Evolutionary conservation across 345 rosid genomes (phyloP).

Genomic region (Erysimum cheiranthoides): DNA sequence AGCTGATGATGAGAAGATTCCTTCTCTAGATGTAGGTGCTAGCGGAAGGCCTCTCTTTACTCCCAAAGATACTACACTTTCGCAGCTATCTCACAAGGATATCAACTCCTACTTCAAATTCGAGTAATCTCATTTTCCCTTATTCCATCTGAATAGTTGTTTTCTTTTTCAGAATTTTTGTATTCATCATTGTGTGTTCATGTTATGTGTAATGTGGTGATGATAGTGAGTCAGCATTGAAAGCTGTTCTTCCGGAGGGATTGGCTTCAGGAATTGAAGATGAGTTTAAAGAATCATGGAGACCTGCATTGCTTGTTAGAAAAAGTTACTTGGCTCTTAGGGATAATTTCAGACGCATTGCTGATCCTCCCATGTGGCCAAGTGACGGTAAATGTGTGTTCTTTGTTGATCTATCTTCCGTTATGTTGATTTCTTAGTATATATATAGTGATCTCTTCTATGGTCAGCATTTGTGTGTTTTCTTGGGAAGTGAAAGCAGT

Average conservation of each 20-base stretch:
- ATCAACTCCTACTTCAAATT: slow-evolving; percentile 77
- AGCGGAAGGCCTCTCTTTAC: slow-evolving; percentile 81
- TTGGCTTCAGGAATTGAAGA: slow-evolving; percentile 70
- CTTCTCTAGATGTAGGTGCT: slow-evolving; percentile 74
- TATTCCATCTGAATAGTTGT: not conserved
- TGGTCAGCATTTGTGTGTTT: not conserved
- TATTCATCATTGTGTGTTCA: slow-evolving; percentile 14
- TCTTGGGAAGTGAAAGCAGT: not conserved
- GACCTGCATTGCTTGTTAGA: slow-evolving; percentile 76
- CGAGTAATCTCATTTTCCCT: slow-evolving; percentile 47
- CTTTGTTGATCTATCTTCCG: not conserved
- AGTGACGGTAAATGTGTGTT: slow-evolving; percentile 58
- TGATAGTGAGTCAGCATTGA: slow-evolving; percentile 59
- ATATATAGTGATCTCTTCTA: not conserved
- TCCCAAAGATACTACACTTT: slow-evolving; percentile 56
- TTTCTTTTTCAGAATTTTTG: not conserved
- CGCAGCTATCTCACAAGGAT: slow-evolving; percentile 69
- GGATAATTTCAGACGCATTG: slow-evolving; percentile 85
- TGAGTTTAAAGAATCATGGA: slow-evolving; percentile 87
- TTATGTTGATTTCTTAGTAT: not conserved
- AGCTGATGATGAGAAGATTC: slow-evolving; percentile 67
- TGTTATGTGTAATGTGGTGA: slow-evolving; percentile 22
- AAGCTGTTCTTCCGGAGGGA: slow-evolving; percentile 75
- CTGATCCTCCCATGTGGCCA: slow-evolving; percentile 73
- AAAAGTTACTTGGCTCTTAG: slow-evolving; percentile 86